Conservation (phyloP, 2,329 filamentous ascomycete genomes). For the Sclerotinia sclerotiorum region DNA sequence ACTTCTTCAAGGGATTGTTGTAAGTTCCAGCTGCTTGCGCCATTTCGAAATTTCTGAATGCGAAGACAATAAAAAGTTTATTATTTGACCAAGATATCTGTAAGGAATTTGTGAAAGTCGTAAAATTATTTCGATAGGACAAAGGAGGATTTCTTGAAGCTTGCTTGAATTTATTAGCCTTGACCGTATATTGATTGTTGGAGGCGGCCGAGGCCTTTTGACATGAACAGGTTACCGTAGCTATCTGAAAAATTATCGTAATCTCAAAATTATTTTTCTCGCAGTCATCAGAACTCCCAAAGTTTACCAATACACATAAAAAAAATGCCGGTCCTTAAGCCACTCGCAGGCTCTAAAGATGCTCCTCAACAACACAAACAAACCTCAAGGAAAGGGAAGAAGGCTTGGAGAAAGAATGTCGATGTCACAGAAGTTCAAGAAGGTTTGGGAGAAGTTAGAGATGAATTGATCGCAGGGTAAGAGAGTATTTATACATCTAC, state of each 20-base stretch:
- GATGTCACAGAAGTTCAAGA: constrained; percentile 83
- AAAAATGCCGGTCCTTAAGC: constrained; percentile 41
- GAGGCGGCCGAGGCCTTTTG: constrained; percentile 19
- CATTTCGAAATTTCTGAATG: constrained; percentile 55
- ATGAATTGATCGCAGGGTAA: constrained; percentile 89
- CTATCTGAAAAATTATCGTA: constrained; percentile 24
- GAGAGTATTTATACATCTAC: constrained; percentile 24
- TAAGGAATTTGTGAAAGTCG: constrained; percentile 22
- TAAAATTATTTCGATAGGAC: constrained; percentile 17
- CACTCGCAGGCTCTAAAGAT: constrained; percentile 47
- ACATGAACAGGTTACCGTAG: constrained; percentile 17
- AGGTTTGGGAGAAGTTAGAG: constrained; percentile 79
- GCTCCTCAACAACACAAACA: constrained; percentile 83
- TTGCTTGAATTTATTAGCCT: constrained; percentile 14
- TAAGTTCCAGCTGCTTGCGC: constrained; percentile 83
- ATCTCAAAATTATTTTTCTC: constrained; percentile 22
- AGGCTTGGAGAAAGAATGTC: constrained; percentile 98
- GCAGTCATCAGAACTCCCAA: constrained; percentile 6
- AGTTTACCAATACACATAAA: constrained; percentile 13
- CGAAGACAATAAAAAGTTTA: constrained; percentile 7
- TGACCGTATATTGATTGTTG: constrained; percentile 19
- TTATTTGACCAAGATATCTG: constrained; percentile 26
- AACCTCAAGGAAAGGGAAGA: constrained; percentile 94
- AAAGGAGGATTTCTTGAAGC: constrained; percentile 16
- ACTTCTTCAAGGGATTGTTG: constrained; percentile 99